A percentile compares a stretch with the other conserved stretches of the same genome.
These are phyloP conservation scores for Candida mesenterica DNA, from an alignment of 1,139 yeast species.

Conservation along the genomic window DNA sequence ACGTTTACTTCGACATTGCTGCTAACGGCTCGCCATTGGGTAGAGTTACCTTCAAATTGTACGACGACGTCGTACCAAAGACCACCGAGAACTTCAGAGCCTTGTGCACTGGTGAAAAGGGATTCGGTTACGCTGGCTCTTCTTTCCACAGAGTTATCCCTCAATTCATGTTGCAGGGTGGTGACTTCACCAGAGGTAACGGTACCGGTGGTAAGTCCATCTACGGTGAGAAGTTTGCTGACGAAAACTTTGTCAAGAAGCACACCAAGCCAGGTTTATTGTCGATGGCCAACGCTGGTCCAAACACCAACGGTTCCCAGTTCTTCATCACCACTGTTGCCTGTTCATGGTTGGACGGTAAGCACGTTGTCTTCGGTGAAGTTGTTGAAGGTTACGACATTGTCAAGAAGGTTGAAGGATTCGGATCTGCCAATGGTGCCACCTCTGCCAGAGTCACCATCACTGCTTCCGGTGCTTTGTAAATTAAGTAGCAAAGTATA, in stretches of 20 bases:
- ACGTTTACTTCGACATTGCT: constrained; percentile 76
- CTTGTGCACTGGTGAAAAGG: constrained; percentile 95
- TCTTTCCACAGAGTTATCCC: constrained; percentile 99
- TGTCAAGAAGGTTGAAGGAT: constrained; percentile 86
- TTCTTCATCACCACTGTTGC: constrained; percentile 97
- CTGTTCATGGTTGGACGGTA: constrained; percentile 97
- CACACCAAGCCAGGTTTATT: constrained; percentile 93
- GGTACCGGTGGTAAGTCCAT: constrained; percentile 99
- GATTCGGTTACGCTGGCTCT: constrained; percentile 89
- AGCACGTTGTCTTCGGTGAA: constrained; percentile 99
- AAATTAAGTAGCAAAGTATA: too few species aligned
- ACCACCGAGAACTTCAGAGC: constrained; percentile 99
- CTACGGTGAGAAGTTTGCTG: constrained; percentile 94
- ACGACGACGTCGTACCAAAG: constrained; percentile 95
- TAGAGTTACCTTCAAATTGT: constrained; percentile 78
- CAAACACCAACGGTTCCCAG: constrained; percentile 99
- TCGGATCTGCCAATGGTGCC: constrained; percentile 83
- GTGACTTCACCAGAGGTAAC: constrained; percentile 92
- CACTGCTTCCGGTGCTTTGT: constrained; percentile 82
- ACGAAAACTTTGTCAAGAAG: constrained; percentile 85
- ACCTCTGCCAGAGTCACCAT: constrained; percentile 77
- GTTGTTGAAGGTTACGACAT: constrained; percentile 86
- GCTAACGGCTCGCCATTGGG: constrained; percentile 67
- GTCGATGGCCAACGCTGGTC: constrained; percentile 99
- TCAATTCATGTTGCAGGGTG: constrained; percentile 98